phyloP scores from a whole-genome alignment of 1,284 basidiomycete species.

The Schizophyllum commune region DNA sequence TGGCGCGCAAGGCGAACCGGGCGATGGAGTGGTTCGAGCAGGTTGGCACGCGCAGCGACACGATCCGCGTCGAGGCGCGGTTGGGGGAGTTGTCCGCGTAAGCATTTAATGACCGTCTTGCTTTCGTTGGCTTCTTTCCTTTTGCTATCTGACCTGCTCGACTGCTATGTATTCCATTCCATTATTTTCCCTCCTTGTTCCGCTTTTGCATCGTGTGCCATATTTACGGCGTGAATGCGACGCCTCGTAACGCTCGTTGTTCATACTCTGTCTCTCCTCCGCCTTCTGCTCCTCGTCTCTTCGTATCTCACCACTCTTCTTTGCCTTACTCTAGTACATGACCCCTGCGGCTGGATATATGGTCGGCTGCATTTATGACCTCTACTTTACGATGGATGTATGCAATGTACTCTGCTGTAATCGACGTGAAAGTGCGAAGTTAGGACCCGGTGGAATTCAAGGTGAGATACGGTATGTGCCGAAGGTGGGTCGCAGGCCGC shows the following conservation, averaged over 20 bases:
- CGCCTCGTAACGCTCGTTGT: not conserved
- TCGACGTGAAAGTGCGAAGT: not conserved
- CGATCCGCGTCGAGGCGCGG: not conserved
- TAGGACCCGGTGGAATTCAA: no score
- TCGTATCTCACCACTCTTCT: no score
- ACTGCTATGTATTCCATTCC: not conserved
- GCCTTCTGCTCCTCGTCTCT: not conserved
- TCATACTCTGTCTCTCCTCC: not conserved
- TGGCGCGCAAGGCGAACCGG: conserved; percentile 56
- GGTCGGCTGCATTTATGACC: not conserved
- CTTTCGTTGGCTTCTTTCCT: not conserved
- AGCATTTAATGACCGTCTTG: not conserved
- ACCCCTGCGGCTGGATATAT: not conserved
- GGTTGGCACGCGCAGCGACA: conserved; percentile 39
- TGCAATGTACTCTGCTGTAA: not conserved
- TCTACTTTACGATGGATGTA: not conserved
- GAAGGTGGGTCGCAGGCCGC: no score
- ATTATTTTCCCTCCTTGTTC: not conserved
- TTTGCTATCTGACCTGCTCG: not conserved
- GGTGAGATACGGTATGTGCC: no score
- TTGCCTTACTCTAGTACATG: not conserved
- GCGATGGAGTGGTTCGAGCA: conserved; percentile 72
- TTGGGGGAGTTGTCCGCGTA: not conserved
- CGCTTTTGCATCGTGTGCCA: not conserved
- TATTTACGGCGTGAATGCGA: not conserved